A percentile compares a stretch with the other conserved stretches of the same genome.
Evolutionary conservation across 1,284 basidiomycete genomes (phyloP).

Genomic region (Melampsora occidentalis): DNA sequence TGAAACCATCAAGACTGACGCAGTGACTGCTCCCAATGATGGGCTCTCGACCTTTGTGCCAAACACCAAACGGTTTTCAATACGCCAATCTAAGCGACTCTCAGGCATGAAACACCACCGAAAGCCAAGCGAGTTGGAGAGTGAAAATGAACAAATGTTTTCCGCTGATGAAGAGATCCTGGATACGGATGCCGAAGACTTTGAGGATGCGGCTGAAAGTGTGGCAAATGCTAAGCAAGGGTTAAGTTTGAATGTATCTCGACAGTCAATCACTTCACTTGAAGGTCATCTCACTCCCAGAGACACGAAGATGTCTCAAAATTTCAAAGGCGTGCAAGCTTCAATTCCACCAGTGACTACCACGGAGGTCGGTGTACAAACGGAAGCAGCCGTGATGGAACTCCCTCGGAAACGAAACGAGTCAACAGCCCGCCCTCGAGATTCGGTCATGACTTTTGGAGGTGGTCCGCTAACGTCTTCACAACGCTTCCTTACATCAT

Average conservation of each 20-base stretch:
- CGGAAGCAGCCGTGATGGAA: conserved; percentile 4
- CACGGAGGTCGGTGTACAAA: conserved; percentile 38
- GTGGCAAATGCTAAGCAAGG: conserved; percentile 1
- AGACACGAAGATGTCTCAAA: background rate
- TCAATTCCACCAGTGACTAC: background rate
- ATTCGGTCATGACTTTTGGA: conserved; percentile 39
- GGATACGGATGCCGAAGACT: conserved; percentile 41
- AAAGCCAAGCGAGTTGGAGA: conserved; percentile 26
- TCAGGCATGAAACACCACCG: conserved; percentile 18
- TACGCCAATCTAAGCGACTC: background rate
- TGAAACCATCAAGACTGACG: conserved; percentile 7
- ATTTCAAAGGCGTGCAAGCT: background rate
- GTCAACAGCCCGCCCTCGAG: conserved; percentile 4
- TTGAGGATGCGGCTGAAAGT: conserved; percentile 33
- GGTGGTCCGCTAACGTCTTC: conserved; percentile 2
- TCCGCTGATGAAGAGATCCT: conserved; percentile 36
- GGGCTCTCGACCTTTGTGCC: conserved; percentile 7
- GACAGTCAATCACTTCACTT: background rate
- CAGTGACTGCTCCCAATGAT: conserved; percentile 15
- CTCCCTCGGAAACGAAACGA: background rate
- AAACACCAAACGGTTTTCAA: background rate
- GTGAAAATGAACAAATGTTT: conserved; percentile 42
- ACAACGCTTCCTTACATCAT: background rate
- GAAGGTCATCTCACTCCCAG: background rate
- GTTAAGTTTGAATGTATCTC: background rate